phyloP scores from a whole-genome alignment of 768 basidiomycete species.

The Phaeotremella skinneri region DNA sequence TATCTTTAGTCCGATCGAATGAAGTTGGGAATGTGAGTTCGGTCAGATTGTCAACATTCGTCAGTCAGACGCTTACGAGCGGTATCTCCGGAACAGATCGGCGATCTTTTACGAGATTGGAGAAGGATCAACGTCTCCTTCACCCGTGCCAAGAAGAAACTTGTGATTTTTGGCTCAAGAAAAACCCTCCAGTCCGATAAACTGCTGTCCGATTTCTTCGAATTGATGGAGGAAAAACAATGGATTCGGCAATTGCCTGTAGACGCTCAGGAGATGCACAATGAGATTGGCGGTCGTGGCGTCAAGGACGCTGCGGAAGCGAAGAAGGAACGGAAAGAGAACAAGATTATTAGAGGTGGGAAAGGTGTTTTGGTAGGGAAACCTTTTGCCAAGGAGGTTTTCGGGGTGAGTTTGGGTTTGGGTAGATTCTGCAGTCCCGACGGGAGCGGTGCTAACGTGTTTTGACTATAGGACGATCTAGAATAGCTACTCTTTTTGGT shows the following conservation, averaged over 20 bases:
- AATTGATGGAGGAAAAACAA: slow-evolving; percentile 64
- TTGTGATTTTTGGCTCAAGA: slow-evolving; percentile 85
- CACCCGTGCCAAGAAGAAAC: slow-evolving; percentile 84
- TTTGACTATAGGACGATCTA: background rate
- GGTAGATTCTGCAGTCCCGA: background rate
- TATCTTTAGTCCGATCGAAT: slow-evolving; percentile 90
- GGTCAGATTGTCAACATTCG: background rate
- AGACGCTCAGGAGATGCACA: slow-evolving; percentile 61
- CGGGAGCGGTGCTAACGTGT: background rate
- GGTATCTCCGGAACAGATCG: slow-evolving; percentile 60
- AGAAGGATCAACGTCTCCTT: slow-evolving; percentile 94
- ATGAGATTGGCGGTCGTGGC: background rate
- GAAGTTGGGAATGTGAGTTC: slow-evolving; percentile 65
- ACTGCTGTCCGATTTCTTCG: slow-evolving; percentile 71
- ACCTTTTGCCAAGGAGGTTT: slow-evolving; percentile 30
- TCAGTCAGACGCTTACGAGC: background rate
- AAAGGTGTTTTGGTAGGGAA: slow-evolving; percentile 21
- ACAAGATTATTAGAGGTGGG: slow-evolving; percentile 18
- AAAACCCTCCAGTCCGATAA: slow-evolving; percentile 60
- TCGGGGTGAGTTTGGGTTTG: slow-evolving; percentile 17
- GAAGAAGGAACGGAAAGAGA: slow-evolving; percentile 13
- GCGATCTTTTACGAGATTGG: slow-evolving; percentile 94
- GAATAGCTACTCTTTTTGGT: background rate
- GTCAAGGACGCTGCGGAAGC: background rate
- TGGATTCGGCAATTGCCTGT: slow-evolving; percentile 69